phyloP scores from a whole-genome alignment of 2,329 filamentous ascomycete species.

The Stachybotrys chartarum region DNA sequence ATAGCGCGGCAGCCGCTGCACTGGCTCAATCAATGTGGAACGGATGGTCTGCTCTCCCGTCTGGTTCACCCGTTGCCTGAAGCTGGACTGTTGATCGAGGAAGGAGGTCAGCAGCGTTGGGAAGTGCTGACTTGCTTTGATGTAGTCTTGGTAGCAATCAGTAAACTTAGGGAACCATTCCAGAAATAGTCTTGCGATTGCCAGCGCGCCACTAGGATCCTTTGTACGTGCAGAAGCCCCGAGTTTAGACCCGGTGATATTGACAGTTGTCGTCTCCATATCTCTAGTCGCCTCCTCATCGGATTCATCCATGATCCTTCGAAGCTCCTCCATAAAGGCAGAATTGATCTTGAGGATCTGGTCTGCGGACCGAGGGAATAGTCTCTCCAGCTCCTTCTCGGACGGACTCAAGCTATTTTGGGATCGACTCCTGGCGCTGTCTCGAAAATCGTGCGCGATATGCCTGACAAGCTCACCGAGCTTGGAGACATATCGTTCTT shows the following conservation, averaged over 20 bases:
- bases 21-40: constrained; percentile 90
- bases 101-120: constrained; percentile 74
- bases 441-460: constrained; percentile 72
- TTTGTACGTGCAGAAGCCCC: constrained; percentile 41
- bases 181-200: constrained; percentile 72
- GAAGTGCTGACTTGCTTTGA: constrained; percentile 82
- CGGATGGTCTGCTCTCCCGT: constrained; percentile 86
- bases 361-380: constrained; percentile 78
- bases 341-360: constrained; percentile 77
- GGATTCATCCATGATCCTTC: constrained; percentile 70
- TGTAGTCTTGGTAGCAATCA: constrained; percentile 87
- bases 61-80: constrained; percentile 71
- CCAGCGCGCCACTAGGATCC: constrained; percentile 71
- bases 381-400: constrained; percentile 56
- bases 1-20: constrained; percentile 89
- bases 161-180: constrained; percentile 94
- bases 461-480: constrained; percentile 75
- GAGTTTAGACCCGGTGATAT: constrained; percentile 32
- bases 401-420: constrained; percentile 62
- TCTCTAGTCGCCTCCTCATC: constrained; percentile 74
- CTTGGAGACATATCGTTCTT: constrained; percentile 89
- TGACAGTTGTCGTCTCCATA: constrained; percentile 52
- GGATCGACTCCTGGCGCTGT: constrained; percentile 54
- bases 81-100: constrained; percentile 73
- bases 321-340: constrained; percentile 70